phyloP scores from a whole-genome alignment of 352 stramenopile species.

The Phytophthora boehmeriae region DNA sequence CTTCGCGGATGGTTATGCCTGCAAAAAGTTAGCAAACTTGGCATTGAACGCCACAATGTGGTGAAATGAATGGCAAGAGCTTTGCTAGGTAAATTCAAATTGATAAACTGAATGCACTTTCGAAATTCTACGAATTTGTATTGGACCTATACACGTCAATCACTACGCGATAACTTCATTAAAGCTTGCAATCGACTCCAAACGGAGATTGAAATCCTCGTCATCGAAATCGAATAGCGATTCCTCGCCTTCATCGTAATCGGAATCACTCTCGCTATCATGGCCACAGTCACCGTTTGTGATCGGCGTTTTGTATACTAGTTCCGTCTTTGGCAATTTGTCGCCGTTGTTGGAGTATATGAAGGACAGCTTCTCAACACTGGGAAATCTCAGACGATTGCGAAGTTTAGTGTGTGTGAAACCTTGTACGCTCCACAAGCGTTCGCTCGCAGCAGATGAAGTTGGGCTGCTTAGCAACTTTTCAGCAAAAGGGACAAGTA shows the following conservation, averaged over 20 bases:
- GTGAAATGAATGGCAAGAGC: too few species aligned
- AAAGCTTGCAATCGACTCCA: neutral
- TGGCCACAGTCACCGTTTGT: slow-evolving; percentile 17
- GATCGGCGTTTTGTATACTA: slow-evolving; percentile 4
- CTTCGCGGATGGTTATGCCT: too few species aligned
- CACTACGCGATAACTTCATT: too few species aligned
- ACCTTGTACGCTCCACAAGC: slow-evolving; percentile 10
- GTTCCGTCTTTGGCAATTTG: neutral
- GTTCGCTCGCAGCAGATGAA: slow-evolving; percentile 9
- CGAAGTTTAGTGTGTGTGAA: slow-evolving; percentile 9
- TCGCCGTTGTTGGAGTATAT: slow-evolving; percentile 5
- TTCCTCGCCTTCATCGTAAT: neutral
- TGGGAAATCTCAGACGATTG: slow-evolving; percentile 1
- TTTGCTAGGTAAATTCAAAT: too few species aligned
- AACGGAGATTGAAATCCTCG: neutral
- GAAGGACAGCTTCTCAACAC: slow-evolving; percentile 1
- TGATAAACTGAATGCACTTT: too few species aligned
- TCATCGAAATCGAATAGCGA: neutral
- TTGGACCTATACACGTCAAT: too few species aligned
- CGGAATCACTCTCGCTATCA: neutral
- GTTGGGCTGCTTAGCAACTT: slow-evolving; percentile 2
- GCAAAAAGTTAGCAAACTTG: too few species aligned
- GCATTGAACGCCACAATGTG: too few species aligned
- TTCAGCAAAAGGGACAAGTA: neutral
- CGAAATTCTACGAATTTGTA: too few species aligned